Evolutionary conservation across 2,329 filamentous ascomycete genomes (phyloP).

Genomic region (Colletotrichum simmondsii): DNA sequence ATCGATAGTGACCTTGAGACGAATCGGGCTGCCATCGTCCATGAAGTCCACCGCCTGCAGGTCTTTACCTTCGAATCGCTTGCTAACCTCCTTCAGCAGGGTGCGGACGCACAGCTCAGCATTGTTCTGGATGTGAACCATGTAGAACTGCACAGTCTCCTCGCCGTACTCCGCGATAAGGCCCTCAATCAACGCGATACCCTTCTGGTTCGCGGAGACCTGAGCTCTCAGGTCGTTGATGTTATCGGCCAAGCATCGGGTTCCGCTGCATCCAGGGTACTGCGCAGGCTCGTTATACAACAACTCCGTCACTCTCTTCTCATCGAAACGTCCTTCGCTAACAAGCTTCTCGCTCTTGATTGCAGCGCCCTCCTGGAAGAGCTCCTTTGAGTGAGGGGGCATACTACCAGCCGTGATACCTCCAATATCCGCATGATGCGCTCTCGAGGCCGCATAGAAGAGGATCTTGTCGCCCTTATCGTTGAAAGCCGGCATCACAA

Average conservation of each 20-base stretch:
- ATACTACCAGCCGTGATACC: slow-evolving; percentile 85
- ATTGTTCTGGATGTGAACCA: slow-evolving; percentile 83
- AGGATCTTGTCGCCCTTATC: slow-evolving; percentile 73
- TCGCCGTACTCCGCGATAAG: slow-evolving; percentile 84
- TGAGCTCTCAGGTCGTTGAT: slow-evolving; percentile 87
- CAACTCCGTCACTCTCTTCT: slow-evolving; percentile 78
- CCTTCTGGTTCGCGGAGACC: slow-evolving; percentile 86
- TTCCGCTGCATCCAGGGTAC: slow-evolving; percentile 81
- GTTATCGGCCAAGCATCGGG: slow-evolving; percentile 82
- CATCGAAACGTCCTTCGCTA: slow-evolving; percentile 80
- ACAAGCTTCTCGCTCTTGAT: slow-evolving; percentile 78
- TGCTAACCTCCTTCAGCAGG: slow-evolving; percentile 76
- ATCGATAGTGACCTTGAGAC: slow-evolving; percentile 79
- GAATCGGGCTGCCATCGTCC: slow-evolving; percentile 85
- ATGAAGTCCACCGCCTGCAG: slow-evolving; percentile 81
- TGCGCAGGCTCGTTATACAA: slow-evolving; percentile 79
- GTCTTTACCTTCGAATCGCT: slow-evolving; percentile 76
- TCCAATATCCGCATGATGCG: slow-evolving; percentile 88
- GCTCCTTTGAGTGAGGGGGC: slow-evolving; percentile 77
- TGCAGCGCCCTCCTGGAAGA: slow-evolving; percentile 72
- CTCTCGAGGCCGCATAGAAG: slow-evolving; percentile 84
- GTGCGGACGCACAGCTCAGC: slow-evolving; percentile 80
- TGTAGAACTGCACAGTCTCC: slow-evolving; percentile 84
- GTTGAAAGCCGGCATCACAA: slow-evolving; percentile 82
- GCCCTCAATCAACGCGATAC: slow-evolving; percentile 81